Evolutionary conservation across 129 eudicot genomes (phyloP).

Genomic region (Arctium minus): DNA sequence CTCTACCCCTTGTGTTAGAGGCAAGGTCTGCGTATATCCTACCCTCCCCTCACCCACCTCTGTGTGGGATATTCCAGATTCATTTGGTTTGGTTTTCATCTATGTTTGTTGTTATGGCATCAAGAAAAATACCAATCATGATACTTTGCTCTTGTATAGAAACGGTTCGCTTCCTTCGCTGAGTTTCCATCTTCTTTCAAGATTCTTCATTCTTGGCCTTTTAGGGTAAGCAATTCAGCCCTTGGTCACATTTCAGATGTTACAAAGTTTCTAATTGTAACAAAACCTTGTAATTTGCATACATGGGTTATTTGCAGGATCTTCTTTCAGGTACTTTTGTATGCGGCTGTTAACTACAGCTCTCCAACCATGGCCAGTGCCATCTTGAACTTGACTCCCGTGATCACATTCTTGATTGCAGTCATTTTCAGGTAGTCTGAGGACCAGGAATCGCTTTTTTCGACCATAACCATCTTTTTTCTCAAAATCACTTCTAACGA

Average conservation of each 20-base stretch:
- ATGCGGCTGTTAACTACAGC: constrained; percentile 29
- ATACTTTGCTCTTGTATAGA: constrained; percentile 21
- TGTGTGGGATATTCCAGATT: background rate
- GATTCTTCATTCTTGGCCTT: constrained; percentile 42
- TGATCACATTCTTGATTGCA: constrained; percentile 36
- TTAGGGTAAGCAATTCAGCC: constrained; percentile 34
- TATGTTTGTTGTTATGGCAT: background rate
- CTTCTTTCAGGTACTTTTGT: constrained; percentile 28
- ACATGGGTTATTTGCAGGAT: constrained; percentile 20
- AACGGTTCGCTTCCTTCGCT: constrained; percentile 20
- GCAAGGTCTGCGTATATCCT: background rate
- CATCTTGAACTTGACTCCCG: constrained; percentile 34
- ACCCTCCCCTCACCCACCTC: background rate
- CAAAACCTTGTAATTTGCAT: background rate
- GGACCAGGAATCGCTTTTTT: background rate
- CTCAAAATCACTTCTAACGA: background rate
- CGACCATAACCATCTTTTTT: background rate
- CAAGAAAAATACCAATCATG: background rate
- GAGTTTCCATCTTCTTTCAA: constrained; percentile 27
- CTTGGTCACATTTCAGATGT: background rate
- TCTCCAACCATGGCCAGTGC: constrained; percentile 45
- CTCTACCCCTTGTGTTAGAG: background rate
- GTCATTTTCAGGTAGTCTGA: constrained; percentile 29
- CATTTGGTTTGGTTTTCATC: background rate
- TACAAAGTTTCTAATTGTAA: background rate